These are phyloP conservation scores for Mortierella sp. DNA, from an alignment of 371 early-diverging fungal genomes.

Conservation along the genomic window DNA sequence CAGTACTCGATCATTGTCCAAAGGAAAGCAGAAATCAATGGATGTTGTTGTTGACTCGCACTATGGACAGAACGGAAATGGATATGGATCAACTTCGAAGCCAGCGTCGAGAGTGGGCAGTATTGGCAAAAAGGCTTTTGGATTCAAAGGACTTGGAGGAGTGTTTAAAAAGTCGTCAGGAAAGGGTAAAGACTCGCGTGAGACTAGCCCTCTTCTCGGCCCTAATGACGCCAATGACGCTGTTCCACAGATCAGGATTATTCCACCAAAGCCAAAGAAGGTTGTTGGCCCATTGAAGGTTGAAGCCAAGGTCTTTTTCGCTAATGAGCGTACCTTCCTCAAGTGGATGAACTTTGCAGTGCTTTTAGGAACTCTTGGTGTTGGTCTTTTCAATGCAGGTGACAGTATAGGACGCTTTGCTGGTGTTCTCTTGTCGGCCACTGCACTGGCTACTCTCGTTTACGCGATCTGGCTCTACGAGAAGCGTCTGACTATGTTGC, in stretches of 20 bases:
- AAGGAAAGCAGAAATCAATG: slow-evolving; percentile 48
- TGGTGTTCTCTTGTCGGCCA: slow-evolving; percentile 73
- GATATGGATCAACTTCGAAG: slow-evolving; percentile 27
- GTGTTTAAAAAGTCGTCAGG: slow-evolving; percentile 39
- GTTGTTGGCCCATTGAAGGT: slow-evolving; percentile 52
- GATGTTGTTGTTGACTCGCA: slow-evolving; percentile 47
- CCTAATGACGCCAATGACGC: slow-evolving; percentile 23
- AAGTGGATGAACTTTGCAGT: slow-evolving; percentile 81
- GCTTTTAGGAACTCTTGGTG: slow-evolving; percentile 73
- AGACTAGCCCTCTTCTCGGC: slow-evolving; percentile 31
- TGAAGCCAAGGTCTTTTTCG: slow-evolving; percentile 88
- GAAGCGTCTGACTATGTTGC: slow-evolving; percentile 81
- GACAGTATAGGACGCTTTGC: slow-evolving; percentile 71
- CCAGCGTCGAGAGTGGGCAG: slow-evolving; percentile 27
- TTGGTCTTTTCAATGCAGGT: slow-evolving; percentile 80
- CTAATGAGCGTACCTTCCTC: slow-evolving; percentile 97
- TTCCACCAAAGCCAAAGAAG: slow-evolving; percentile 57
- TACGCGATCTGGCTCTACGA: slow-evolving; percentile 88
- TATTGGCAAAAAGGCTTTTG: slow-evolving; percentile 38
- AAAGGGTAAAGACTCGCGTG: slow-evolving; percentile 37
- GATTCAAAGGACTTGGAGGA: slow-evolving; percentile 54
- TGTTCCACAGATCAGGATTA: slow-evolving; percentile 49
- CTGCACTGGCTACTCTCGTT: slow-evolving; percentile 74
- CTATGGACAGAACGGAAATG: slow-evolving; percentile 32
- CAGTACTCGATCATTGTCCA: slow-evolving; percentile 27